Conservation (phyloP, 495 filamentous ascomycete species). For the Terfezia claveryi region DNA sequence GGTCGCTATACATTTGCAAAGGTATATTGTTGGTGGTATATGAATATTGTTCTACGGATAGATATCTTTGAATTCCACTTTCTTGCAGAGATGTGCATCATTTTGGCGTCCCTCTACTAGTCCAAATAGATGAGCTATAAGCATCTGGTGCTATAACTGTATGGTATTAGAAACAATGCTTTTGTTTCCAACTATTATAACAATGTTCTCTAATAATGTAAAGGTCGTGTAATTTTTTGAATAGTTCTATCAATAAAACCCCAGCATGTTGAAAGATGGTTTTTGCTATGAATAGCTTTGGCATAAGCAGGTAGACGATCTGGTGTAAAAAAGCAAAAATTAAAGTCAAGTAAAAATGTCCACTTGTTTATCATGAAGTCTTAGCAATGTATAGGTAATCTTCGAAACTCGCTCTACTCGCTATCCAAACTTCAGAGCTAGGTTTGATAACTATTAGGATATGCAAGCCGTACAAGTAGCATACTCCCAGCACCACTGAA, state of each 20-base stretch:
- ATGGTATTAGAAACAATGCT: not conserved
- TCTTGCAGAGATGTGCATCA: not conserved
- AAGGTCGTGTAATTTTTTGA: not conserved
- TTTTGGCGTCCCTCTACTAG: not conserved
- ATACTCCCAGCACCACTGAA: no score
- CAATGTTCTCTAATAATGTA: not conserved
- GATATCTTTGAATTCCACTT: not conserved
- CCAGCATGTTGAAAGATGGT: not conserved
- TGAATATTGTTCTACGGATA: not conserved
- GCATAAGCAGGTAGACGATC: not conserved
- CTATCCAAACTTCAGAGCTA: no score
- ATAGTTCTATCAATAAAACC: conserved; percentile 1
- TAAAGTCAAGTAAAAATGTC: not conserved
- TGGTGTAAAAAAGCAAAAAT: not conserved
- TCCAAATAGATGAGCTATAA: conserved; percentile 1
- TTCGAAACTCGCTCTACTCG: no score
- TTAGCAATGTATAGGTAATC: no score
- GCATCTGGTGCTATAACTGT: not conserved
- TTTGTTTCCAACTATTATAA: not conserved
- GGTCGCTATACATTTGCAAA: conserved; percentile 1
- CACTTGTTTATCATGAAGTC: not conserved
- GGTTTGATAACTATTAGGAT: no score
- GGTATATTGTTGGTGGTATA: not conserved
- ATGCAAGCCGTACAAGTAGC: no score
- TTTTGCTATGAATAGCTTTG: not conserved